A percentile compares a stretch with the other conserved stretches of the same genome.
These are phyloP conservation scores for Penicillium longicatenatum DNA, from an alignment of 495 filamentous ascomycete genomes.

Conservation along the genomic window DNA sequence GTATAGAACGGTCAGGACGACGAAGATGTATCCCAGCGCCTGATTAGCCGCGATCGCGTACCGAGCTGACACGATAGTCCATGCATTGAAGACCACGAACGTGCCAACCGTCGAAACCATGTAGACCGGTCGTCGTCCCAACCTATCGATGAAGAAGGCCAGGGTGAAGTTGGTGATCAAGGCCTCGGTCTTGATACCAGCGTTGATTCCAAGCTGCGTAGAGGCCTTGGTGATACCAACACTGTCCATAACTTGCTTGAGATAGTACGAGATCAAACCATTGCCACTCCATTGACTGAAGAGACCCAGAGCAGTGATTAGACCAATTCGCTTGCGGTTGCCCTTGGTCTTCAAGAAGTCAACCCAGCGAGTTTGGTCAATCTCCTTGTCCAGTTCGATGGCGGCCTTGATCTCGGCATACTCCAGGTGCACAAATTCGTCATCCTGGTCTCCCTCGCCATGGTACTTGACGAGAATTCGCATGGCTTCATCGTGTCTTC, in stretches of 20 bases:
- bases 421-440: slow-evolving; percentile 33
- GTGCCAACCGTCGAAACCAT: slow-evolving; percentile 58
- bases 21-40: slow-evolving; percentile 50
- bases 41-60: slow-evolving; percentile 48
- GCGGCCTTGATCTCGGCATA: slow-evolving; percentile 39
- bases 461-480: slow-evolving; percentile 55
- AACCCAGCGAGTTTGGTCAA: slow-evolving; percentile 36
- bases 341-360: slow-evolving; percentile 70
- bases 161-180: slow-evolving; percentile 48
- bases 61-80: slow-evolving; percentile 57
- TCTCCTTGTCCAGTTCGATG: slow-evolving; percentile 36
- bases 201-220: slow-evolving; percentile 45
- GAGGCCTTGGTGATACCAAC: slow-evolving; percentile 56
- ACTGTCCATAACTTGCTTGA: slow-evolving; percentile 54
- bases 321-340: slow-evolving; percentile 62
- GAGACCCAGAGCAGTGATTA: slow-evolving; percentile 59
- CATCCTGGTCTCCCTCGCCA: slow-evolving; percentile 29
- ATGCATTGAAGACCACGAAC: slow-evolving; percentile 58
- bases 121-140: slow-evolving; percentile 61
- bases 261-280: slow-evolving; percentile 66
- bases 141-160: slow-evolving; percentile 59
- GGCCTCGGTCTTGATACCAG: slow-evolving; percentile 18
- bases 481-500: slow-evolving; percentile 63
- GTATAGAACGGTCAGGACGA: slow-evolving; percentile 64
- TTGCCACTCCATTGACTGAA: slow-evolving; percentile 70